Evolutionary conservation across 2,329 filamentous ascomycete genomes (phyloP), one percentile per base, ranked within the genome.

Genomic region (Trichoderma sp.): DNA sequence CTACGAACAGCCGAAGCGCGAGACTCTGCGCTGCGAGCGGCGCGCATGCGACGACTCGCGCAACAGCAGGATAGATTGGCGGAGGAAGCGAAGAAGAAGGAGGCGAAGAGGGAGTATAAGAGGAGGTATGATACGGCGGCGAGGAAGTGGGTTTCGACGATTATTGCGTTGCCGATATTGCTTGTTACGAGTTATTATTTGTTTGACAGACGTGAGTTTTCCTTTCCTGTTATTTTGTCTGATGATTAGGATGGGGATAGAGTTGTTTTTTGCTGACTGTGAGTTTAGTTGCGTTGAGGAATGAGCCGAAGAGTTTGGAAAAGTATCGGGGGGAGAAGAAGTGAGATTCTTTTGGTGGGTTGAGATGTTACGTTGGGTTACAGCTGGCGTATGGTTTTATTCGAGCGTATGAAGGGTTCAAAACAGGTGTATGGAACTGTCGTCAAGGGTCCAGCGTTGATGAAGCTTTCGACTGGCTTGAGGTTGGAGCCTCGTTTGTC

Each of bases 121-220:
- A 76, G 76, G 73, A 81, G 83, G 53, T 87, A 85, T 76, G 82
- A 84, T 68, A 74, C 76, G 47, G 82, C 84, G 34, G 81, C 83
- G 69, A 77, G 84, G 71, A 84, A 82, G 75, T 88, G 85, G 81
- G 78, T 82, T 3, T 79, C 80, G 26, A 73, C 82, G 8, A 85
- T 89, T 74, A 82, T 88, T 69, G 86, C 85, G 28, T 75, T 88
- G 78, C 87, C 87, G 2, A 84, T 89, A 36, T 75, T 88, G 5
- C 73, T 88, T 15, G 86, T 89, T 64, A 87, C 85, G 30, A 88
- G 87, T 26, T 89, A 87, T 73, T 84, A 83, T 66, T 76, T 89
- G 3, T 88, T 85, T 77, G 83, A 88, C 59, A 79, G 85, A 78
- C 76, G 85, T 86, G 71, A 80, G 85, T 82, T 62, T 47, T 23